Conservation (phyloP, 306 rosid species). For the Rubus idaeus region DNA sequence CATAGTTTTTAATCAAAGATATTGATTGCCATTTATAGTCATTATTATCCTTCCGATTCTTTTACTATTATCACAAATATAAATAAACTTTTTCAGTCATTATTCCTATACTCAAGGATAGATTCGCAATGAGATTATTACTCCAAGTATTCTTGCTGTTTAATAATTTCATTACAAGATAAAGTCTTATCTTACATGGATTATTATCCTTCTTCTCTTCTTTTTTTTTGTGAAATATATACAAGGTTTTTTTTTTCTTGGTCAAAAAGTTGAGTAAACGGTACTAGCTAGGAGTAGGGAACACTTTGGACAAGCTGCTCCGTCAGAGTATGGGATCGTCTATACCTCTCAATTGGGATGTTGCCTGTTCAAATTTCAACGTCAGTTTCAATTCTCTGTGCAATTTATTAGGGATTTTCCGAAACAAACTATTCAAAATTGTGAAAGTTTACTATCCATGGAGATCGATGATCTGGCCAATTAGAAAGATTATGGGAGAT, state of each 20-base stretch:
- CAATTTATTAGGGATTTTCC: background rate
- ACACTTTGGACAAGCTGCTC: background rate
- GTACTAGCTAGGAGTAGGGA: background rate
- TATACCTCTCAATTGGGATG: background rate
- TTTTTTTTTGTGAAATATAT: no score
- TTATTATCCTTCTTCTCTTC: background rate
- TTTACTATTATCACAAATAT: background rate
- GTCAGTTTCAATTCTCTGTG: background rate
- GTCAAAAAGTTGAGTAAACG: no score
- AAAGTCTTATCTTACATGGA: background rate
- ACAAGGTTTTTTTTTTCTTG: no score
- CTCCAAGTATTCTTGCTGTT: background rate
- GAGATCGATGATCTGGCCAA: no score
- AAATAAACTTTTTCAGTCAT: background rate
- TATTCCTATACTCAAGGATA: background rate
- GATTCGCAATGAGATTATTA: background rate
- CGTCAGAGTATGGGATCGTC: background rate
- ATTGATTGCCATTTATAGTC: background rate
- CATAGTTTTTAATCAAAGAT: background rate
- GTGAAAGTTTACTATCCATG: background rate
- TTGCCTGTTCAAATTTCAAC: background rate
- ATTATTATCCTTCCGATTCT: background rate
- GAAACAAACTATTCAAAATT: background rate
- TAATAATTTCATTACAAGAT: background rate
- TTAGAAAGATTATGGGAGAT: background rate